A percentile compares a stretch with the other conserved stretches of the same genome.
Conservation (phyloP, 2,329 filamentous ascomycete genomes). For the Apiospora rasikravindrae region DNA sequence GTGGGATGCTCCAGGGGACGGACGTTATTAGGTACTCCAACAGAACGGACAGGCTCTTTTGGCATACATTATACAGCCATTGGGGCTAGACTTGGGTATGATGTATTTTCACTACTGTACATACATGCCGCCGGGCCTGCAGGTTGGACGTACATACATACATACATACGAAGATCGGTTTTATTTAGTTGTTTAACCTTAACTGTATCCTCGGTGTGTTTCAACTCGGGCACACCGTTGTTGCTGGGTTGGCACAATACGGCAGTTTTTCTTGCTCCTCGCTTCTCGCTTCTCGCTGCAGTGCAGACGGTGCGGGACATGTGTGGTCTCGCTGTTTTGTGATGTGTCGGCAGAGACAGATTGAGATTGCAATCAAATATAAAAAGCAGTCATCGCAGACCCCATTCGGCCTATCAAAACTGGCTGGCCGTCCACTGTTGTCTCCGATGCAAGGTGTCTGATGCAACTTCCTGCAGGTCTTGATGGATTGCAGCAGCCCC, state of each 20-base stretch:
- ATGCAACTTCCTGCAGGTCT: slow-evolving; percentile 13
- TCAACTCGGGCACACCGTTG: slow-evolving; percentile 1
- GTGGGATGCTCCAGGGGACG: slow-evolving; percentile 1
- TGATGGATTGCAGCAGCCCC: slow-evolving; percentile 11
- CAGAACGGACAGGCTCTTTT: not conserved
- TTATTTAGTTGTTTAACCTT: slow-evolving; percentile 8
- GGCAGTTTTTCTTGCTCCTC: not conserved
- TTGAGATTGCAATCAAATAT: slow-evolving; percentile 14
- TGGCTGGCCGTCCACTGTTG: not conserved
- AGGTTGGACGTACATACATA: not conserved
- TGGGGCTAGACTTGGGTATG: not conserved
- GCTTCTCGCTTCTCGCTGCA: not conserved
- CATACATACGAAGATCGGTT: not conserved
- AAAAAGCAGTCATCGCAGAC: slow-evolving; percentile 12
- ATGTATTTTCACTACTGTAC: not conserved
- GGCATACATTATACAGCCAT: no score
- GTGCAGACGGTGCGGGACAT: slow-evolving; percentile 12
- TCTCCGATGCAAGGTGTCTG: slow-evolving; percentile 15
- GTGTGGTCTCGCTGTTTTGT: slow-evolving; percentile 8
- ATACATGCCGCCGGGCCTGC: not conserved
- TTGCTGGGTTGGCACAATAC: not conserved
- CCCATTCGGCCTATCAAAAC: slow-evolving; percentile 7
- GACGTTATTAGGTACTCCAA: slow-evolving; percentile 4
- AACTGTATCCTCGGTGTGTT: slow-evolving; percentile 10
- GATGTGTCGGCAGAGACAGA: slow-evolving; percentile 13